Percentiles rank a stretch among this genome's conserved stretches.
Evolutionary conservation across 164 flowering plant species (phyloP).

Genomic region (Hamamelis virginiana): DNA sequence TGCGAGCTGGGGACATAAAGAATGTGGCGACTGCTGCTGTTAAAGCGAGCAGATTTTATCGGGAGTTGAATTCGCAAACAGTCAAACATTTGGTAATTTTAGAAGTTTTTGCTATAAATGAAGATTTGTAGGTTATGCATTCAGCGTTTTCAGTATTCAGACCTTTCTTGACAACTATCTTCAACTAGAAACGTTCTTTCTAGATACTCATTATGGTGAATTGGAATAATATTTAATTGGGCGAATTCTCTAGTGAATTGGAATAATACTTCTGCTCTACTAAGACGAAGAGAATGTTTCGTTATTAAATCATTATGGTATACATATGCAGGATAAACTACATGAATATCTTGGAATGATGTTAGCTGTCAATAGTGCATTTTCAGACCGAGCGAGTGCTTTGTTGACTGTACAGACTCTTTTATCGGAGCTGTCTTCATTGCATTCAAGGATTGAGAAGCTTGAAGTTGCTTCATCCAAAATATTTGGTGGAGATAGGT

Average conservation of each 20-base stretch:
- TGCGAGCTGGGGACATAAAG: conserved; percentile 64
- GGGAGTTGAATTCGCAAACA: conserved; percentile 83
- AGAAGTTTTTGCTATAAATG: neutral
- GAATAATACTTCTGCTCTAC: neutral
- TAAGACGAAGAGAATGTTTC: no score
- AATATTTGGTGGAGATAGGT: conserved; percentile 83
- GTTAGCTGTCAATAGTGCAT: conserved; percentile 83
- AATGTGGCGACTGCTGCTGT: conserved; percentile 86
- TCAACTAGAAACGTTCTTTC: no score
- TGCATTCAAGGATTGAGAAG: conserved; percentile 71
- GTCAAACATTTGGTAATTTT: conserved; percentile 81
- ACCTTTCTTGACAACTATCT: no score
- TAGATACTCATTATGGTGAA: no score
- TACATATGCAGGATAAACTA: conserved; percentile 64
- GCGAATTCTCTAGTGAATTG: neutral
- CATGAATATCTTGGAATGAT: conserved; percentile 89
- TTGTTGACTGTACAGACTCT: conserved; percentile 90
- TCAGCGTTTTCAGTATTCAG: no score
- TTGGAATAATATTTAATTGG: no score
- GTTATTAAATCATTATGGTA: neutral
- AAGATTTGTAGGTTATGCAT: neutral
- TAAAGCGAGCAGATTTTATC: conserved; percentile 86
- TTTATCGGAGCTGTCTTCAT: conserved; percentile 65
- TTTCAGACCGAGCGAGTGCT: conserved; percentile 87
- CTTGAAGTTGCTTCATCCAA: conserved; percentile 88